Percentiles rank a stretch among this genome's conserved stretches.
These are phyloP conservation scores for Debaryomyces coudertii DNA, from an alignment of 1,139 yeast genomes.

Conservation along the genomic window DNA sequence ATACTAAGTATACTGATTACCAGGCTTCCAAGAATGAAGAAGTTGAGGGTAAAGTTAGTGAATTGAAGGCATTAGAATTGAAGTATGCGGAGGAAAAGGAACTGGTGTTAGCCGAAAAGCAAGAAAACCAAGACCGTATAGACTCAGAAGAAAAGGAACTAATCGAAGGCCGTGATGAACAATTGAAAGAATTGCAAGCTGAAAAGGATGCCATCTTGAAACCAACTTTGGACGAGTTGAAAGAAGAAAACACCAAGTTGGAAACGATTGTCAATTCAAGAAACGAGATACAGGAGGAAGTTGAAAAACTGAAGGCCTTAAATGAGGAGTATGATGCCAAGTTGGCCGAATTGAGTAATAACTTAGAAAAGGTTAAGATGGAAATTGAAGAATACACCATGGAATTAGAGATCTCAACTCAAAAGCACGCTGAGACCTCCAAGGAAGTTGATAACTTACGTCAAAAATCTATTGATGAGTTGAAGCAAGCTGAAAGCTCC, in stretches of 20 bases:
- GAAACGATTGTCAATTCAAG: conserved; percentile 43
- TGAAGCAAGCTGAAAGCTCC: conserved; percentile 28
- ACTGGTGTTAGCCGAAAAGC: conserved; percentile 41
- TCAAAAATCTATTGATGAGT: conserved; percentile 27
- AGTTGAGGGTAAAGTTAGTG: conserved; percentile 39
- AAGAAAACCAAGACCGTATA: conserved; percentile 45
- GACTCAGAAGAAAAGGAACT: conserved; percentile 46
- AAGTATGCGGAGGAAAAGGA: conserved; percentile 41
- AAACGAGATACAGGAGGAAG: conserved; percentile 40
- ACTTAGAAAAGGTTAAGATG: conserved; percentile 41
- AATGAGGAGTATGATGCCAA: conserved; percentile 40
- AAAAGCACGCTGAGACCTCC: conserved; percentile 37
- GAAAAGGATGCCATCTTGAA: conserved; percentile 47
- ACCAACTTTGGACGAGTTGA: conserved; percentile 47
- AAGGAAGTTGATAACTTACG: conserved; percentile 37
- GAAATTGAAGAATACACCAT: conserved; percentile 39
- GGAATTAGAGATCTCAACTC: conserved; percentile 35
- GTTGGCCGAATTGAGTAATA: conserved; percentile 38
- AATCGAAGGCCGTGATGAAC: conserved; percentile 44
- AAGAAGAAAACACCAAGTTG: conserved; percentile 41
- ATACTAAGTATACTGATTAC: conserved; percentile 35
- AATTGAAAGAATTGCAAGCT: conserved; percentile 48
- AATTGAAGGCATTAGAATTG: conserved; percentile 37
- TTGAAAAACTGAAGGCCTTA: conserved; percentile 32
- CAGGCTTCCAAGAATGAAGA: conserved; percentile 41